Conservation (phyloP, 257 asterid species). For the Ophiorrhiza pumila region DNA sequence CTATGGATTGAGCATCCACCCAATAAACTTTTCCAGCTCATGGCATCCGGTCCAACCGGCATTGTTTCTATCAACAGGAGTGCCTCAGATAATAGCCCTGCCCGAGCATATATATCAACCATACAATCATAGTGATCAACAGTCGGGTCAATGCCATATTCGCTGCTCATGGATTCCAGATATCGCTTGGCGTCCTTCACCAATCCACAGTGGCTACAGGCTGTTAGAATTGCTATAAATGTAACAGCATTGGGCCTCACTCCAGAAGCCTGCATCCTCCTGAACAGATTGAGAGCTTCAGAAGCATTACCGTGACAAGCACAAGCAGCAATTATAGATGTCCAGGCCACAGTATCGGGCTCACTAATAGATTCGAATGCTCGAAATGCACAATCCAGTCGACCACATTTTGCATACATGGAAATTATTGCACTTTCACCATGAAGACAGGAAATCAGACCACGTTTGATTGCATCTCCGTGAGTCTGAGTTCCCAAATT, state of each 20-base stretch:
- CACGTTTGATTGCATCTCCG: constrained; percentile 52
- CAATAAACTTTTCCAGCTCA: constrained; percentile 59
- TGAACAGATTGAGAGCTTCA: constrained; percentile 40
- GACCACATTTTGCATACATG: constrained; percentile 59
- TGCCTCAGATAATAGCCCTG: constrained; percentile 45
- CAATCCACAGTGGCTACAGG: constrained; percentile 59
- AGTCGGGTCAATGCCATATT: constrained; percentile 37
- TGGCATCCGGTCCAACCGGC: constrained; percentile 49
- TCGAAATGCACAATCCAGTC: constrained; percentile 36
- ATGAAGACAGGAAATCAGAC: constrained; percentile 40
- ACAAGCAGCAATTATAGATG: constrained; percentile 45
- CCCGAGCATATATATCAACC: constrained; percentile 47
- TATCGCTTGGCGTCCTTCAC: constrained; percentile 37
- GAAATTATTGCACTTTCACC: constrained; percentile 56
- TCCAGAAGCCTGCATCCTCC: constrained; percentile 38
- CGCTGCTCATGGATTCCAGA: constrained; percentile 36
- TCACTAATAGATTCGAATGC: constrained; percentile 36
- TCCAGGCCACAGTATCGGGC: constrained; percentile 57
- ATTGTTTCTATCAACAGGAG: constrained; percentile 32
- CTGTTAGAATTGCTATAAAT: constrained; percentile 43
- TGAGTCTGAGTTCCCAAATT: constrained; percentile 53
- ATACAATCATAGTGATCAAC: constrained; percentile 49
- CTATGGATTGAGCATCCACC: constrained; percentile 53
- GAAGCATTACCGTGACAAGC: constrained; percentile 48
- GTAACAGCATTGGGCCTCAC: constrained; percentile 39